A percentile compares a stretch with the other conserved stretches of the same genome.
Evolutionary conservation across 2,329 filamentous ascomycete genomes (phyloP).

Genomic region (Bipolaris victoriae): DNA sequence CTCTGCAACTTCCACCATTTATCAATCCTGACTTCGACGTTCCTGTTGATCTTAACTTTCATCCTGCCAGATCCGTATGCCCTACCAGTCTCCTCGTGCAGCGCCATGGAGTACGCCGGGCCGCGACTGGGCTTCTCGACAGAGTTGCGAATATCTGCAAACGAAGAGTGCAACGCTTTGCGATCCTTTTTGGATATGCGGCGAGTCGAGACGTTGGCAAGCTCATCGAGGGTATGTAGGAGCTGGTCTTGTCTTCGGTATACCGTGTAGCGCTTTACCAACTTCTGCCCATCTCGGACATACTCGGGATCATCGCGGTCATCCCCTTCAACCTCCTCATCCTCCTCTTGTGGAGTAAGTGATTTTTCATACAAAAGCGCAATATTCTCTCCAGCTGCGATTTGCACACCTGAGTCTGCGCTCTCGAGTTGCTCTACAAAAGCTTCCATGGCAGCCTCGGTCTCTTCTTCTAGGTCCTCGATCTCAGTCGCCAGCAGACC

Average conservation of each 20-base stretch:
- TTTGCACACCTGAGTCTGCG: slow-evolving; percentile 72
- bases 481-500: slow-evolving; percentile 78
- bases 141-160: slow-evolving; percentile 69
- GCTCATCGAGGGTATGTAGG: slow-evolving; percentile 62
- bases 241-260: slow-evolving; percentile 70
- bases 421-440: slow-evolving; percentile 87
- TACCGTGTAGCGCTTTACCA: slow-evolving; percentile 70
- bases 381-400: slow-evolving; percentile 79
- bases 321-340: slow-evolving; percentile 59
- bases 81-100: slow-evolving; percentile 64
- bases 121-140: slow-evolving; percentile 71
- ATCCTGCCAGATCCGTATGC: slow-evolving; percentile 66
- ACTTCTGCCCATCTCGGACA: slow-evolving; percentile 33
- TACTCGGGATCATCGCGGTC: slow-evolving; percentile 54
- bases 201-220: slow-evolving; percentile 66
- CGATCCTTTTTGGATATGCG: slow-evolving; percentile 70
- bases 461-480: slow-evolving; percentile 74
- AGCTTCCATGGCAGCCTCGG: slow-evolving; percentile 75
- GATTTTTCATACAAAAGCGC: slow-evolving; percentile 81
- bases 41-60: slow-evolving; percentile 63
- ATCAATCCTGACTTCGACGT: slow-evolving; percentile 68
- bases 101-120: slow-evolving; percentile 69
- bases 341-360: slow-evolving; percentile 64
- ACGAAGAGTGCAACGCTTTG: slow-evolving; percentile 69
- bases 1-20: slow-evolving; percentile 76